A percentile compares a stretch with the other conserved stretches of the same genome.
Evolutionary conservation across 352 stramenopile genomes (phyloP).

Genomic region (Phytophthora fragariaefolia): DNA sequence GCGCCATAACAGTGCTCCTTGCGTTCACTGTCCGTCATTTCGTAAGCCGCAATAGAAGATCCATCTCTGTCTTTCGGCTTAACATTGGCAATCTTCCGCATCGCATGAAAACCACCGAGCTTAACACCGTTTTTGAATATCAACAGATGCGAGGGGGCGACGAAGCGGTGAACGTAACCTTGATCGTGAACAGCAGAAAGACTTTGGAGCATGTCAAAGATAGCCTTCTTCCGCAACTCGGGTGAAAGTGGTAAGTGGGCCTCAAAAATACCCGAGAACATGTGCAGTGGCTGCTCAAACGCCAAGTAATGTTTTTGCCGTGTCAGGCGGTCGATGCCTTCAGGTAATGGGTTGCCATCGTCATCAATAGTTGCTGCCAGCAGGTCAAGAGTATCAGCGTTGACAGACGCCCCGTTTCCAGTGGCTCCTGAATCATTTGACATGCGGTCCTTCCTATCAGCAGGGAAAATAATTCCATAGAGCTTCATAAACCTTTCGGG

Average conservation of each 20-base stretch:
- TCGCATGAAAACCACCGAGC: conserved; percentile 73
- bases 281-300: conserved; percentile 82
- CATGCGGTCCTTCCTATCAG: conserved; percentile 42
- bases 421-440: conserved; percentile 11
- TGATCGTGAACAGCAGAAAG: conserved; percentile 71
- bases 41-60: conserved; percentile 43
- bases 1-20: conserved; percentile 76
- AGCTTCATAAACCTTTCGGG: conserved; percentile 68
- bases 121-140: conserved; percentile 72
- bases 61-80: conserved; percentile 46
- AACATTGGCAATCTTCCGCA: conserved; percentile 53
- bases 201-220: conserved; percentile 75
- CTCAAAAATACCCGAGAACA: conserved; percentile 80
- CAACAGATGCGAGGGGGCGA: conserved; percentile 76
- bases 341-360: conserved; percentile 36
- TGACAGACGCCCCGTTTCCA: conserved; percentile 8
- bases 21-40: conserved; percentile 79
- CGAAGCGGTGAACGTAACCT: conserved; percentile 79
- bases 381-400: conserved; percentile 47
- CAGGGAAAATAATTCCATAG: conserved; percentile 76
- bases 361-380: conserved; percentile 43
- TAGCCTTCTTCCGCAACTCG: conserved; percentile 62
- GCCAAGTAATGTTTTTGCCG: conserved; percentile 71
- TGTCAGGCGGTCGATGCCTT: conserved; percentile 46
- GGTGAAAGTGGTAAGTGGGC: conserved; percentile 53